A percentile compares a stretch with the other conserved stretches of the same genome.
Evolutionary conservation across 139 green algal genomes (phyloP).

Genomic region (Coccomyxa sp.): DNA sequence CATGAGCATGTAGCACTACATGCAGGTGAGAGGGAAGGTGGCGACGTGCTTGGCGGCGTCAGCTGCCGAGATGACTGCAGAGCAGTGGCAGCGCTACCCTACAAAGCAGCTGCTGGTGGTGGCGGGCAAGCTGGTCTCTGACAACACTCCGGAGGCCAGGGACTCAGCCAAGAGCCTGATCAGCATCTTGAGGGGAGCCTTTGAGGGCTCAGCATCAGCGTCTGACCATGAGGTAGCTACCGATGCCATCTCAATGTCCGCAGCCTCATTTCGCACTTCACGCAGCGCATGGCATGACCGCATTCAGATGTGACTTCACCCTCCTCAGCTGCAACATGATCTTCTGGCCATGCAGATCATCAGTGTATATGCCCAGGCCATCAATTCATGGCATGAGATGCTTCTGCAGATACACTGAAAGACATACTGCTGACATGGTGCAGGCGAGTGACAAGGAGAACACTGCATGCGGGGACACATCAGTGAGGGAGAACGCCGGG

Average conservation of each 20-base stretch:
- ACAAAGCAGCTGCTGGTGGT: constrained; percentile 21
- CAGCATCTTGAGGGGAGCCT: not conserved
- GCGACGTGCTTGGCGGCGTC: constrained; percentile 15
- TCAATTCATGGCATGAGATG: not conserved
- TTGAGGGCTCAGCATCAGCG: constrained; percentile 1
- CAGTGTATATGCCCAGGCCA: not conserved
- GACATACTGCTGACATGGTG: not conserved
- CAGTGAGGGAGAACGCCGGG: not conserved
- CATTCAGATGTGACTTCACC: not conserved
- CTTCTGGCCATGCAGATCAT: not conserved
- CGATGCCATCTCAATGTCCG: not conserved
- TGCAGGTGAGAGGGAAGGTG: constrained; percentile 9
- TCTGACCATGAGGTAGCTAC: constrained; percentile 11
- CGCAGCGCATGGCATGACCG: not conserved
- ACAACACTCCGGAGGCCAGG: constrained; percentile 58
- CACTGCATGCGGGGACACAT: too few species aligned
- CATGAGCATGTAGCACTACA: constrained; percentile 8
- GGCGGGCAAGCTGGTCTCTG: constrained; percentile 34
- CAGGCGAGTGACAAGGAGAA: not conserved
- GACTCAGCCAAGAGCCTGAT: constrained; percentile 40
- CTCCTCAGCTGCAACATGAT: not conserved
- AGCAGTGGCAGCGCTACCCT: not conserved
- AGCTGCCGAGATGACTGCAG: constrained; percentile 17
- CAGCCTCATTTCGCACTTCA: not conserved
- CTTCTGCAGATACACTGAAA: not conserved